phyloP scores from a whole-genome alignment of 1,284 basidiomycete genomes.

The Termitomyces sp. region DNA sequence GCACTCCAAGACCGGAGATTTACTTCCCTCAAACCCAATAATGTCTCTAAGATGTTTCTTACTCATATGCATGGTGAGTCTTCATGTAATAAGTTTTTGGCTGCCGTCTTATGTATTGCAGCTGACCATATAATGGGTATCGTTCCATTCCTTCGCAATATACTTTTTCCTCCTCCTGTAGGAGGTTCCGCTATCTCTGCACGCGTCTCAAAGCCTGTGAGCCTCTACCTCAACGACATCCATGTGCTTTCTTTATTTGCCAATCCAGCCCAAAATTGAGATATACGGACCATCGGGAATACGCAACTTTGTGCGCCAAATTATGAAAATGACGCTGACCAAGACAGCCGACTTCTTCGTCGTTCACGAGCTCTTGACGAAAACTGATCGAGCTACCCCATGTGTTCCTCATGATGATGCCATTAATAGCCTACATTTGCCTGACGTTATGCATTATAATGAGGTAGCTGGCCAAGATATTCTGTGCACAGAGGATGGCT shows the following conservation, averaged over 20 bases:
- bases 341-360: conserved; percentile 63
- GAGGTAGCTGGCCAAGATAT: conserved; percentile 70
- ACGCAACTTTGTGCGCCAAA: conserved; percentile 73
- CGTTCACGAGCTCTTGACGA: conserved; percentile 77
- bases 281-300: conserved; percentile 83
- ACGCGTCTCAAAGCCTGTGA: conserved; percentile 17
- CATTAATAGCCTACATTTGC: conserved; percentile 20
- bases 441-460: conserved; percentile 53
- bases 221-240: background rate
- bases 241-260: conserved; percentile 8
- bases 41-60: conserved; percentile 73
- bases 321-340: conserved; percentile 66
- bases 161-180: conserved; percentile 44
- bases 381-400: conserved; percentile 43
- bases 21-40: conserved; percentile 42
- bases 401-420: conserved; percentile 41
- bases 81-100: background rate
- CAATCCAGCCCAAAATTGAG: conserved; percentile 54
- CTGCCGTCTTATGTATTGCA: conserved; percentile 23
- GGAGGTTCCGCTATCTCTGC: conserved; percentile 10
- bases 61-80: conserved; percentile 82
- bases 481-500: conserved; percentile 55
- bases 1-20: conserved; percentile 34
- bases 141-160: conserved; percentile 64
- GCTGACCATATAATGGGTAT: conserved; percentile 83